Evolutionary conservation across 1,284 basidiomycete genomes (phyloP).

Genomic region (Boletus semigastroideus): DNA sequence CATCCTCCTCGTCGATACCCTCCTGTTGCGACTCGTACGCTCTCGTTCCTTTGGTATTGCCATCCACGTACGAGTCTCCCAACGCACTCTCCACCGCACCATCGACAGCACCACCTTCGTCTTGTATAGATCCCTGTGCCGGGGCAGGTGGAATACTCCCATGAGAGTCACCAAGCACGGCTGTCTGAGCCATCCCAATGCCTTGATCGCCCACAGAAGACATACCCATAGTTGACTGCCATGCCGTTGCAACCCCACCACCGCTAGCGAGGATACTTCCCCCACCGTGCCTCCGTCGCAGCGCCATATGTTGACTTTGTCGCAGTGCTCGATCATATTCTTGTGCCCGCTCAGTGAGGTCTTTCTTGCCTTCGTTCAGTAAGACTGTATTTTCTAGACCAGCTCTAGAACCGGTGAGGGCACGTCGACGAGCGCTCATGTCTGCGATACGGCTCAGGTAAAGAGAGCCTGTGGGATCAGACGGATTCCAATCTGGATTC

Average conservation of each 20-base stretch:
- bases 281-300: conserved; percentile 43
- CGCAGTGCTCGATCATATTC: conserved; percentile 74
- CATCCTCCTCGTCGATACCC: conserved; percentile 57
- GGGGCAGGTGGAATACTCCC: conserved; percentile 39
- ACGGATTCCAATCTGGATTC: conserved; percentile 93
- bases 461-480: conserved; percentile 81
- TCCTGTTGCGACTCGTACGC: conserved; percentile 41
- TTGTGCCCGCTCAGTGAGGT: conserved; percentile 55
- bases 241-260: conserved; percentile 22
- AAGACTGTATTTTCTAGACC: conserved; percentile 35
- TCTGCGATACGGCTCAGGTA: conserved; percentile 84
- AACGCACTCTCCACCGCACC: conserved; percentile 59
- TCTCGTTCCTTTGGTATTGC: conserved; percentile 42
- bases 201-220: conserved; percentile 27
- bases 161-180: conserved; percentile 70
- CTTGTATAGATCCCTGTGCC: conserved; percentile 31
- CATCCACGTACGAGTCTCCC: conserved; percentile 71
- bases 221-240: conserved; percentile 26
- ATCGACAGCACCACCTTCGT: conserved; percentile 49
- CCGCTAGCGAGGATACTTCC: conserved; percentile 38
- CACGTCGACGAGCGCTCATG: conserved; percentile 48
- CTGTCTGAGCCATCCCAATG: conserved; percentile 59
- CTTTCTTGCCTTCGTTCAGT: conserved; percentile 33
- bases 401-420: conserved; percentile 22
- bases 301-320: conserved; percentile 62